These are phyloP conservation scores for Thuja plicata DNA, from an alignment of 83 land plant genomes.

Conservation along the genomic window DNA sequence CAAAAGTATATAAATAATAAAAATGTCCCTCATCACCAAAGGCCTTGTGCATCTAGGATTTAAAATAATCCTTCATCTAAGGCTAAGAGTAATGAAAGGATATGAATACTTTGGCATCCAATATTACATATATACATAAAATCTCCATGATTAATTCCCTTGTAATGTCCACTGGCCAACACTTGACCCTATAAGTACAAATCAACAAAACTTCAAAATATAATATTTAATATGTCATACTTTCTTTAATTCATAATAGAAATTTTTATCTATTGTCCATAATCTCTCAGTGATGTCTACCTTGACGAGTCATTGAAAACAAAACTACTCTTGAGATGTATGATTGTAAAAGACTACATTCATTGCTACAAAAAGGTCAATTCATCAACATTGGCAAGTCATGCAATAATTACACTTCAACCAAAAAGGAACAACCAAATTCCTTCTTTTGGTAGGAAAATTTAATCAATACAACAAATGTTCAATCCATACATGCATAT, in stretches of 20 bases:
- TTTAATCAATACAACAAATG: background rate
- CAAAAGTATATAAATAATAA: background rate
- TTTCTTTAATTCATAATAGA: background rate
- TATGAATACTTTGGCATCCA: background rate
- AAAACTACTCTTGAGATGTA: background rate
- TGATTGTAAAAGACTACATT: background rate
- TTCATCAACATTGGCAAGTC: background rate
- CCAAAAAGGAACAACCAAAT: too few relatives aligned
- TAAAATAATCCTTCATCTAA: background rate
- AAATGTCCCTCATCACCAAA: too few relatives aligned
- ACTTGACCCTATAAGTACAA: background rate
- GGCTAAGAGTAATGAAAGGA: too few relatives aligned
- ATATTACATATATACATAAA: background rate
- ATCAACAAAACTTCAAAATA: background rate
- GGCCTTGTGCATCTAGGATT: too few relatives aligned
- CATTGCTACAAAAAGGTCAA: background rate
- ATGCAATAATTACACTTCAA: background rate
- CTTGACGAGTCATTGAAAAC: background rate
- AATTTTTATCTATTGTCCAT: background rate
- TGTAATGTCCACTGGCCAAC: background rate
- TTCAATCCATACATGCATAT: background rate
- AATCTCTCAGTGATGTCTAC: background rate
- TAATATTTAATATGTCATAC: background rate
- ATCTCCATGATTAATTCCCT: background rate
- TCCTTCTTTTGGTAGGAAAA: background rate